Conservation (phyloP, 192 early-diverging fungal species). For the Backusella psychrophila region DNA sequence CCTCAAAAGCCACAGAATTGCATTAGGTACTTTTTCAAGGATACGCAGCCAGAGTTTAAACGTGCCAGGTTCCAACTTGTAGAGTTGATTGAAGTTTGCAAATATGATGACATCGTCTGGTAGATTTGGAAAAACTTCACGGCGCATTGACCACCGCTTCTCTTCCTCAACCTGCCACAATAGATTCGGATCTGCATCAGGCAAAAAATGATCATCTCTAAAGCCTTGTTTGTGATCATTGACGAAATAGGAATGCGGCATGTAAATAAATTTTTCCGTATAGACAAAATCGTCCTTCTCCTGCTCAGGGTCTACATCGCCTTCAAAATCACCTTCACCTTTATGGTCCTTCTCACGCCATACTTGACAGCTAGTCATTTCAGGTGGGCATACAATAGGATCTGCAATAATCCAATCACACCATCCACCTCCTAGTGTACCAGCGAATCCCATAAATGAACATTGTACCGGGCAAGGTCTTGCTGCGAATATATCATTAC, state of each 20-base stretch:
- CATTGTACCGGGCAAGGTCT: constrained; percentile 88
- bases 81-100: constrained; percentile 97
- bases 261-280: constrained; percentile 86
- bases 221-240: constrained; percentile 94
- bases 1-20: constrained; percentile 87
- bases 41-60: constrained; percentile 87
- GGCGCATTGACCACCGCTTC: constrained; percentile 79
- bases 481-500: constrained; percentile 93
- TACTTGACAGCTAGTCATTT: constrained; percentile 59
- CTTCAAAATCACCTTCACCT: constrained; percentile 43
- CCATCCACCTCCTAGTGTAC: constrained; percentile 86
- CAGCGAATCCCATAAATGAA: constrained; percentile 92
- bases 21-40: constrained; percentile 73
- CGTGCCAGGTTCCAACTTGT: constrained; percentile 89
- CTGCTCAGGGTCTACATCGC: constrained; percentile 58
- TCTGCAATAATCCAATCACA: constrained; percentile 82
- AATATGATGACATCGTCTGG: constrained; percentile 85
- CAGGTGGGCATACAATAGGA: constrained; percentile 70
- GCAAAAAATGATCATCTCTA: constrained; percentile 50
- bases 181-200: constrained; percentile 27
- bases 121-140: constrained; percentile 80
- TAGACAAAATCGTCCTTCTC: constrained; percentile 67
- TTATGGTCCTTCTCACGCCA: constrained; percentile 48
- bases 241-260: constrained; percentile 93
- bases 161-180: constrained; percentile 80